Percentiles rank a stretch among this genome's conserved stretches.
Evolutionary conservation across 2,329 filamentous ascomycete species (phyloP).

Genomic region (Penicillium rolfsii): DNA sequence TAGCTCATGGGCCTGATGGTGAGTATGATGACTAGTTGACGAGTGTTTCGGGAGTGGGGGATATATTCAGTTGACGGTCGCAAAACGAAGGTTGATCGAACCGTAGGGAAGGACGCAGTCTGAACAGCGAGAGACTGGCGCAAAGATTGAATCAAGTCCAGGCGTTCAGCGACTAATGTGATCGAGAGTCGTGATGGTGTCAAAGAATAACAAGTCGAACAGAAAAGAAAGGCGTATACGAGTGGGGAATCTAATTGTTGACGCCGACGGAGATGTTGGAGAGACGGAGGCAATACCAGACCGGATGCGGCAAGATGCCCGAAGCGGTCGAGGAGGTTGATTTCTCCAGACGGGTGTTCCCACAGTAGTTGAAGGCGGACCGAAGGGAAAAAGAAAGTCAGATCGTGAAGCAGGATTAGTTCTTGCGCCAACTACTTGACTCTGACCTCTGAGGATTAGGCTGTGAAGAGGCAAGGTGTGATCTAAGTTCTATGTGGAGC

Average conservation of each 20-base stretch:
- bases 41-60: neutral
- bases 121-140: neutral
- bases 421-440: neutral
- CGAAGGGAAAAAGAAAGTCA: neutral
- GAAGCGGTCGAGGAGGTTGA: neutral
- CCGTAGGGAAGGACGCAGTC: neutral
- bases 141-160: neutral
- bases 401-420: neutral
- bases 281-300: slow-evolving; percentile 6
- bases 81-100: slow-evolving; percentile 1
- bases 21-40: neutral
- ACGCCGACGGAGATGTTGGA: neutral
- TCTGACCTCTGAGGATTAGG: neutral
- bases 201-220: neutral
- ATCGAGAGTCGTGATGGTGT: neutral
- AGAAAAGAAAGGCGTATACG: neutral
- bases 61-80: neutral
- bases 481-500: slow-evolving; percentile 4
- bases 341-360: neutral
- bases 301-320: slow-evolving; percentile 14
- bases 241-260: neutral
- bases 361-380: neutral
- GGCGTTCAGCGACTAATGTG: neutral
- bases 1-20: neutral
- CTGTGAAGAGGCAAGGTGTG: neutral